phyloP scores from a whole-genome alignment of 192 early-diverging fungal genomes.

The Blastocladiella britannica region DNA sequence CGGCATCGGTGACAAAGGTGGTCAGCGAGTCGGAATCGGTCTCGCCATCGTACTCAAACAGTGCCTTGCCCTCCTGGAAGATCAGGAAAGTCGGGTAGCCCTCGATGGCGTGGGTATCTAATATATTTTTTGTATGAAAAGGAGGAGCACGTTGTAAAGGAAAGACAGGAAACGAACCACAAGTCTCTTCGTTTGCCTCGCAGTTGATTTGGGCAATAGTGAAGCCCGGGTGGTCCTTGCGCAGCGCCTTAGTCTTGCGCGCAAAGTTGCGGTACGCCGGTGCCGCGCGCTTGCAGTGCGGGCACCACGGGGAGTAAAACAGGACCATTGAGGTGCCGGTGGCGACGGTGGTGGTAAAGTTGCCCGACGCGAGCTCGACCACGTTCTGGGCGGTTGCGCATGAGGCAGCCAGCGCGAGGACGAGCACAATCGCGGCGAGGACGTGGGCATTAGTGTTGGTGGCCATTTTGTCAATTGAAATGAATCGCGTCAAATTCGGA shows the following conservation, averaged over 20 bases:
- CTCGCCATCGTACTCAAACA: background rate
- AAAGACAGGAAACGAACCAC: too few relatives aligned
- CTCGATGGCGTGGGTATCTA: background rate
- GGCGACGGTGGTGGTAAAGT: too few relatives aligned
- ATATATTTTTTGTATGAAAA: too few relatives aligned
- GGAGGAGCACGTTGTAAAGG: too few relatives aligned
- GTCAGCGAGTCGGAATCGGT: background rate
- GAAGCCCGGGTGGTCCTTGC: background rate
- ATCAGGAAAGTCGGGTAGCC: background rate
- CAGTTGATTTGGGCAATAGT: background rate
- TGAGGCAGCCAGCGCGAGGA: too few relatives aligned
- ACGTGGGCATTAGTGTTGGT: too few relatives aligned
- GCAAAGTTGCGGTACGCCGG: background rate
- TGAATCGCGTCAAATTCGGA: too few relatives aligned
- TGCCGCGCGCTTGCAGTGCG: background rate
- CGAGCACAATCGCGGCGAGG: too few relatives aligned
- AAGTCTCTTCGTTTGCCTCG: background rate
- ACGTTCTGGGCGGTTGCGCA: too few relatives aligned
- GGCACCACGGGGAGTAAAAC: background rate
- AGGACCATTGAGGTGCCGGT: too few relatives aligned
- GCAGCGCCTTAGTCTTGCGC: background rate
- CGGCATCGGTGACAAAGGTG: background rate
- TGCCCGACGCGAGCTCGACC: too few relatives aligned
- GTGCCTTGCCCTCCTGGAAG: background rate
- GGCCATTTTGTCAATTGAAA: too few relatives aligned